These are phyloP conservation scores for Cladophialophora exuberans DNA, from an alignment of 2,329 filamentous ascomycete genomes.

Conservation along the genomic window DNA sequence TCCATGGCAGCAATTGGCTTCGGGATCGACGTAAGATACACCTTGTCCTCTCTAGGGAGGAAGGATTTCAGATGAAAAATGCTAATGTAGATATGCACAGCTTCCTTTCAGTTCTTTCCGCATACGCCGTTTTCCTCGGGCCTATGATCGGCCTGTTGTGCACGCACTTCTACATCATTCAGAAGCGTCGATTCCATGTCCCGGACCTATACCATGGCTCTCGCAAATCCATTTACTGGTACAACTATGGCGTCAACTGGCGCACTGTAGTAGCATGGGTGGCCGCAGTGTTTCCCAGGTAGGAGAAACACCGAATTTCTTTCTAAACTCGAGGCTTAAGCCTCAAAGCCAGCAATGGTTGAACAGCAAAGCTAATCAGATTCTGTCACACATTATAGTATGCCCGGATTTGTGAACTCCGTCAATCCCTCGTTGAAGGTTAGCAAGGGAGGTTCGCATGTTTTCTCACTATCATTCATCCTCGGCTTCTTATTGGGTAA, in stretches of 20 bases:
- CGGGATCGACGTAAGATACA: slow-evolving; percentile 41
- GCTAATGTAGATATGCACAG: no score
- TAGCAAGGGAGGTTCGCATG: slow-evolving; percentile 38
- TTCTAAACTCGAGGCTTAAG: no score
- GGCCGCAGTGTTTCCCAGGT: slow-evolving; percentile 38
- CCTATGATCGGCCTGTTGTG: slow-evolving; percentile 42
- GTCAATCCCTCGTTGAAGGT: slow-evolving; percentile 30
- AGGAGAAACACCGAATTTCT: no score
- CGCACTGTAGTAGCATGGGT: slow-evolving; percentile 44
- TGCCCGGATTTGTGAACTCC: slow-evolving; percentile 36
- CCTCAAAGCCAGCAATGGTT: no score
- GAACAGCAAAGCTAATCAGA: no score
- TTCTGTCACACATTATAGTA: no score
- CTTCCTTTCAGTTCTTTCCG: slow-evolving; percentile 52
- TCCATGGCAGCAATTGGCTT: slow-evolving; percentile 56
- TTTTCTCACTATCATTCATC: slow-evolving; percentile 47
- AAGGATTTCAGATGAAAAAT: no score
- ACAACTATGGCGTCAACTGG: slow-evolving; percentile 48
- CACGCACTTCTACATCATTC: slow-evolving; percentile 40
- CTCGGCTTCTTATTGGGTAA: slow-evolving; percentile 39
- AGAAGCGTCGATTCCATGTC: slow-evolving; percentile 44
- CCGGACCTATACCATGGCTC: slow-evolving; percentile 46
- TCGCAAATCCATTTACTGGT: slow-evolving; percentile 47
- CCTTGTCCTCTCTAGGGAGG: no score
- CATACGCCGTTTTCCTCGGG: slow-evolving; percentile 51